Evolutionary conservation across 176 grass and related monocot species (phyloP).

Genomic region (Oryza punctata): DNA sequence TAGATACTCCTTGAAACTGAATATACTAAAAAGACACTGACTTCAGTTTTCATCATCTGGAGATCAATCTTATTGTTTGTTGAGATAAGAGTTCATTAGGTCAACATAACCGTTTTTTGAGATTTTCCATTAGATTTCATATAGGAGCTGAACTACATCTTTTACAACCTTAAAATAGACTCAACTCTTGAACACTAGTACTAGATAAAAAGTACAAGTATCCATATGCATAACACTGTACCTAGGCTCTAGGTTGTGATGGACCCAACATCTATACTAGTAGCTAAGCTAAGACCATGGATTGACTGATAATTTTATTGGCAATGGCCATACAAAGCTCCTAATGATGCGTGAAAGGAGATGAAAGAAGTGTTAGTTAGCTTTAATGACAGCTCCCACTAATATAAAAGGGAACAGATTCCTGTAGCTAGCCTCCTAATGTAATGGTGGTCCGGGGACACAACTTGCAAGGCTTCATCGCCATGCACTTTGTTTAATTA

Average conservation of each 20-base stretch:
- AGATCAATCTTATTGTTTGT: too few relatives aligned
- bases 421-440: slow-evolving; percentile 22
- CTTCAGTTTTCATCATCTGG: too few relatives aligned
- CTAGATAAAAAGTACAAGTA: background rate
- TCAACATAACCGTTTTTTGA: too few relatives aligned
- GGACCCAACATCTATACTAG: background rate
- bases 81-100: too few relatives aligned
- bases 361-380: slow-evolving; percentile 46
- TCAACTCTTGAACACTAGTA: background rate
- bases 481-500: background rate
- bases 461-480: slow-evolving; percentile 15
- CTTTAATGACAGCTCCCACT: slow-evolving; percentile 36
- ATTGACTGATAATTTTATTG: slow-evolving; percentile 22
- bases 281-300: background rate
- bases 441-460: slow-evolving; percentile 49
- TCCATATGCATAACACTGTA: background rate
- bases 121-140: too few relatives aligned
- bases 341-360: slow-evolving; percentile 57
- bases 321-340: slow-evolving; percentile 38
- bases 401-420: slow-evolving; percentile 45
- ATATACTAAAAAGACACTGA: too few relatives aligned
- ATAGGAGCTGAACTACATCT: too few relatives aligned
- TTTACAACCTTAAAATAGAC: background rate
- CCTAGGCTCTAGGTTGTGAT: background rate
- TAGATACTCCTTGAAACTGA: too few relatives aligned